phyloP scores from a whole-genome alignment of 352 stramenopile species.

The Phytopythium kandeliae region DNA sequence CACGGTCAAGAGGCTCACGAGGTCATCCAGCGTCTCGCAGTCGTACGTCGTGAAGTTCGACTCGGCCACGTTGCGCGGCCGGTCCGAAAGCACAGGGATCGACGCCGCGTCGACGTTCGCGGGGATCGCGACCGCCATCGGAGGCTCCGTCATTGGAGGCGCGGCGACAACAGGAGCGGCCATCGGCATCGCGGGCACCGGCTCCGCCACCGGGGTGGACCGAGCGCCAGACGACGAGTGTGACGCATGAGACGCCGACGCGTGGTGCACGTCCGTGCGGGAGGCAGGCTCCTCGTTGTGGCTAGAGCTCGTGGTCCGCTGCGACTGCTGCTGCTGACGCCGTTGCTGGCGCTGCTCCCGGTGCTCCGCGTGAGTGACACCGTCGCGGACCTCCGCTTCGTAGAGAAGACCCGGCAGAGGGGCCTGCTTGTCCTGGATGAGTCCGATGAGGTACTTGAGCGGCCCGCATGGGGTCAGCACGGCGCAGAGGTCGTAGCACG shows the following conservation, averaged over 20 bases:
- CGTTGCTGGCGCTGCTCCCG: slow-evolving; percentile 15
- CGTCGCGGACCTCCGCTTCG: slow-evolving; percentile 88
- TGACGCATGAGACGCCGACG: slow-evolving; percentile 32
- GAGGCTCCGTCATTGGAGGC: slow-evolving; percentile 6
- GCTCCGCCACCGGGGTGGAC: slow-evolving; percentile 9
- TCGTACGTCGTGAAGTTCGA: slow-evolving; percentile 73
- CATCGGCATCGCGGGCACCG: slow-evolving; percentile 14
- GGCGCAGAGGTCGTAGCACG: slow-evolving; percentile 97
- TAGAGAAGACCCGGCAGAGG: slow-evolving; percentile 94
- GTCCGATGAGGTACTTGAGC: slow-evolving; percentile 88
- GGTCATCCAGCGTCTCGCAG: slow-evolving; percentile 72
- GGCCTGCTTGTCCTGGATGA: slow-evolving; percentile 91
- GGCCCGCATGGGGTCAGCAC: slow-evolving; percentile 97
- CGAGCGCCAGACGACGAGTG: slow-evolving; percentile 15
- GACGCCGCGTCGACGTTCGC: slow-evolving; percentile 20
- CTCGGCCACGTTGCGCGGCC: slow-evolving; percentile 65
- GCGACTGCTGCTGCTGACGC: slow-evolving; percentile 2
- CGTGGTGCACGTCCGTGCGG: slow-evolving; percentile 9
- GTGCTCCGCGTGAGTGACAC: slow-evolving; percentile 46
- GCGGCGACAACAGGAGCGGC: slow-evolving; percentile 8
- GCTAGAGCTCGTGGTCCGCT: slow-evolving; percentile 9
- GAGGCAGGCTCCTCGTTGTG: slow-evolving; percentile 12
- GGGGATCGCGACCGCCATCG: slow-evolving; percentile 7
- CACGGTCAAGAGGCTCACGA: slow-evolving; percentile 45
- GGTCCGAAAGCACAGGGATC: slow-evolving; percentile 23